Percentiles rank a stretch among this genome's conserved stretches.
These are phyloP conservation scores for Aureobasidium leucospermi DNA, from an alignment of 2,329 filamentous ascomycete genomes.

Conservation along the genomic window DNA sequence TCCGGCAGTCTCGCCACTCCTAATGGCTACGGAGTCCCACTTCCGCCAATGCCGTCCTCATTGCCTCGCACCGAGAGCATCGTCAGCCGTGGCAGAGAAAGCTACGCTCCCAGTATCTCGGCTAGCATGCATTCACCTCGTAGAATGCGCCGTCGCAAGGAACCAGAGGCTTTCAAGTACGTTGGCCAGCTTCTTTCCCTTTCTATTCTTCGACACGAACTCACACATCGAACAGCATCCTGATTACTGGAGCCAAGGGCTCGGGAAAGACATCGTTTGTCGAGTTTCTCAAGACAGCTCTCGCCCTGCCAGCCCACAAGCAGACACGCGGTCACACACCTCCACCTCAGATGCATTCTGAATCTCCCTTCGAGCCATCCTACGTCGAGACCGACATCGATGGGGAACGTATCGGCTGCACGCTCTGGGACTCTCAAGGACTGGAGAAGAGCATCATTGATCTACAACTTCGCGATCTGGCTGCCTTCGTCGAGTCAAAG, in stretches of 20 bases:
- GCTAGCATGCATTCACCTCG: slow-evolving; percentile 91
- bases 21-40: slow-evolving; percentile 24
- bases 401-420: slow-evolving; percentile 81
- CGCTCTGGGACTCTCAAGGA: slow-evolving; percentile 93
- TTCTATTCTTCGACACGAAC: not conserved
- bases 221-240: slow-evolving; percentile 52
- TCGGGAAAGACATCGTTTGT: slow-evolving; percentile 96
- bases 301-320: slow-evolving; percentile 77
- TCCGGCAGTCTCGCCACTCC: slow-evolving; percentile 11
- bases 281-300: slow-evolving; percentile 82
- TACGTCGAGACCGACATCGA: slow-evolving; percentile 95
- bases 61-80: slow-evolving; percentile 77
- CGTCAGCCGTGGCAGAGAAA: slow-evolving; percentile 92
- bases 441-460: slow-evolving; percentile 93
- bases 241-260: slow-evolving; percentile 80
- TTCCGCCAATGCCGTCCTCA: slow-evolving; percentile 14
- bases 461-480: slow-evolving; percentile 85
- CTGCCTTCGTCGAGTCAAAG: slow-evolving; percentile 89
- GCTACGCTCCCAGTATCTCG: slow-evolving; percentile 85
- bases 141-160: slow-evolving; percentile 86
- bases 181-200: slow-evolving; percentile 32
- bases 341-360: slow-evolving; percentile 7
- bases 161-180: slow-evolving; percentile 97
- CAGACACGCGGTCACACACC: slow-evolving; percentile 32
- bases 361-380: slow-evolving; percentile 66